Conservation (phyloP, 208 protist genomes). For the Leishmania mexicana region DNA sequence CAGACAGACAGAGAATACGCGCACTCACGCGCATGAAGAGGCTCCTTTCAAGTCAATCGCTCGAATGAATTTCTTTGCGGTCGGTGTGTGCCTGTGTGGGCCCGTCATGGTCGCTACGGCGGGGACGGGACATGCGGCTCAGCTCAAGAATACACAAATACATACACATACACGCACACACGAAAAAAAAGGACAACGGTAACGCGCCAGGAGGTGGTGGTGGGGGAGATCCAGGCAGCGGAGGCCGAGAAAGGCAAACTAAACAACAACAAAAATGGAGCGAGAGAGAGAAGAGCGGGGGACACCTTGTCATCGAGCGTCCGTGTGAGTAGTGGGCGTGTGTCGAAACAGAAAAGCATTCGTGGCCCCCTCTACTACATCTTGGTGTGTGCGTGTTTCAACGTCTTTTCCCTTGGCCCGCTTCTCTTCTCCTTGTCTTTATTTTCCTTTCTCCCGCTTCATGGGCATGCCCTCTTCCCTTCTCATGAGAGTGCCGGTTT, state of each 20-base stretch:
- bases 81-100: neutral
- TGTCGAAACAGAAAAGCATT: neutral
- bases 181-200: neutral
- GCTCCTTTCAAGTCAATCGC: neutral
- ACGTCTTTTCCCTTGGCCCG: neutral
- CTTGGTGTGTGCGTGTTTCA: neutral
- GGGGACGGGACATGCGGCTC: neutral
- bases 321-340: neutral
- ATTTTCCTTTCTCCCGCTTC: neutral
- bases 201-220: neutral
- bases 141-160: neutral
- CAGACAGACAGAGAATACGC: slow-evolving; percentile 10
- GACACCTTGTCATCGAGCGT: neutral
- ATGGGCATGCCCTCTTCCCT: neutral
- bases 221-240: neutral
- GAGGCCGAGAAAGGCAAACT: neutral
- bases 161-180: neutral
- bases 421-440: neutral
- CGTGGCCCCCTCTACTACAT: neutral
- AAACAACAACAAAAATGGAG: neutral
- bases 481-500: neutral
- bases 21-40: neutral
- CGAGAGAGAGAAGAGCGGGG: neutral
- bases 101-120: neutral
- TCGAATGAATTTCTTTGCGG: neutral